These are phyloP conservation scores for Gaertneriomyces semiglobifer DNA, from an alignment of 192 early-diverging fungal species.

Conservation along the genomic window DNA sequence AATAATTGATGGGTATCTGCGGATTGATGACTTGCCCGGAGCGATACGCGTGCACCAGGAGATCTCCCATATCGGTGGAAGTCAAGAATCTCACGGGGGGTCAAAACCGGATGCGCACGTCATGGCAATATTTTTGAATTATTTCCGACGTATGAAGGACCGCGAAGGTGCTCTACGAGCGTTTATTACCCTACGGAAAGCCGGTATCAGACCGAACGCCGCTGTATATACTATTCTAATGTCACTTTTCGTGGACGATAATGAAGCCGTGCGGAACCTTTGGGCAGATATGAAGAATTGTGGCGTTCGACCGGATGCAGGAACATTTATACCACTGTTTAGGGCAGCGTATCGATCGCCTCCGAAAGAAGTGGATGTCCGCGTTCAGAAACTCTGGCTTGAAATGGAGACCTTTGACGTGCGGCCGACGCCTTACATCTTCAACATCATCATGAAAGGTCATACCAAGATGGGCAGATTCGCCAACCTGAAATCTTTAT, in stretches of 20 bases:
- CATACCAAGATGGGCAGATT: too few relatives aligned
- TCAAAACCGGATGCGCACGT: not conserved
- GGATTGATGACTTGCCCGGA: not conserved
- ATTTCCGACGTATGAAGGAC: not conserved
- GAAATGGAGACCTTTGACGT: too few relatives aligned
- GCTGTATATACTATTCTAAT: constrained; percentile 1
- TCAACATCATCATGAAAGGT: too few relatives aligned
- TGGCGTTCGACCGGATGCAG: constrained; percentile 1
- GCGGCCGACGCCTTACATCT: too few relatives aligned
- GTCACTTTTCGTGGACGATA: not conserved
- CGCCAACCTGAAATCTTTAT: too few relatives aligned
- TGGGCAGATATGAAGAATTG: not conserved
- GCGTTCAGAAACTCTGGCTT: too few relatives aligned
- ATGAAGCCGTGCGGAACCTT: not conserved
- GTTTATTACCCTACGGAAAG: not conserved
- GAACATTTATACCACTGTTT: too few relatives aligned
- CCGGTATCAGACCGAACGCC: not conserved
- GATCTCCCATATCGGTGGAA: not conserved
- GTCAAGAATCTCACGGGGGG: not conserved
- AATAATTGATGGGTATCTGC: constrained; percentile 1
- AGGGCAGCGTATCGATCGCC: too few relatives aligned
- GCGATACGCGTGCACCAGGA: not conserved
- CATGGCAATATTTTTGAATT: not conserved
- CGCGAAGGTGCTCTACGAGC: not conserved
- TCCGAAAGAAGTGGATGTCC: too few relatives aligned